Evolutionary conservation across 495 filamentous ascomycete genomes (phyloP).

Genomic region (Eremomyces bilateralis): DNA sequence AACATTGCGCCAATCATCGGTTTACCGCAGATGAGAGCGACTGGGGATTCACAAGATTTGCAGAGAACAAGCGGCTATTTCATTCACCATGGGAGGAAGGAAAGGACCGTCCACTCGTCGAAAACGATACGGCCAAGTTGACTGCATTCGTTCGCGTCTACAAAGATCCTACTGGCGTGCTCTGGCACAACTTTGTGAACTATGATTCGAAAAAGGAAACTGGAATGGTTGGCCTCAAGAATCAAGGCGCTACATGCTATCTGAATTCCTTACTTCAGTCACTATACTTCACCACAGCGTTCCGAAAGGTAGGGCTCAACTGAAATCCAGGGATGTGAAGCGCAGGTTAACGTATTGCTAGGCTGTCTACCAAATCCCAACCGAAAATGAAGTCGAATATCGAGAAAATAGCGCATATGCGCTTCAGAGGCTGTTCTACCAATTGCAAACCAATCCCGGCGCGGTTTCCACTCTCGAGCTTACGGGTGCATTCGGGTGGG

Average conservation of each 20-base stretch:
- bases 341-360: slow-evolving; percentile 15
- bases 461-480: slow-evolving; percentile 84
- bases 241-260: slow-evolving; percentile 96
- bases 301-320: slow-evolving; percentile 50
- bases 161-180: slow-evolving; percentile 93
- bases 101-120: slow-evolving; percentile 55
- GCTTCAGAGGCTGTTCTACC: slow-evolving; percentile 83
- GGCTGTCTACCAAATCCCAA: slow-evolving; percentile 94
- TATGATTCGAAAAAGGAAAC: slow-evolving; percentile 95
- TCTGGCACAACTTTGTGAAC: slow-evolving; percentile 98
- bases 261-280: slow-evolving; percentile 94
- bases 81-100: slow-evolving; percentile 43
- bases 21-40: slow-evolving; percentile 95
- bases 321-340: neutral
- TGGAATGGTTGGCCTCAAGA: slow-evolving; percentile 88
- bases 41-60: slow-evolving; percentile 93
- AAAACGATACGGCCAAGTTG: slow-evolving; percentile 67
- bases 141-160: slow-evolving; percentile 86
- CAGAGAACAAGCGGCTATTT: slow-evolving; percentile 67
- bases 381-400: slow-evolving; percentile 48
- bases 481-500: slow-evolving; percentile 93
- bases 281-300: slow-evolving; percentile 89
- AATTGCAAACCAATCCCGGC: slow-evolving; percentile 57
- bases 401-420: slow-evolving; percentile 79
- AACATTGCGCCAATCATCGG: slow-evolving; percentile 59